Conservation (phyloP, 176 grass and related monocot genomes). For the Oryza glumipatula region DNA sequence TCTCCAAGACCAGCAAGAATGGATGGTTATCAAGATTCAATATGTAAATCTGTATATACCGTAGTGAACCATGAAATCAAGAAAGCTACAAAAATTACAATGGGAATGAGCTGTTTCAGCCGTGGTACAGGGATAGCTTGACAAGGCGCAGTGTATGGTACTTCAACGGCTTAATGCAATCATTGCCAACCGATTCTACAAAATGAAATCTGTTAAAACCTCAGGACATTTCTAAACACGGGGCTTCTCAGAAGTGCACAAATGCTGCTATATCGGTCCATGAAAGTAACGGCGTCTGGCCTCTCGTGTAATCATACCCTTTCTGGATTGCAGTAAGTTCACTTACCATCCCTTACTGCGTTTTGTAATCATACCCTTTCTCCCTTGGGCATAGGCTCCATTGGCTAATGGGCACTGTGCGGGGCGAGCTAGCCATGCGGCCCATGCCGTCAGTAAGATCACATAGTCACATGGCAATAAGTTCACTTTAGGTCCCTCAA, state of each 20-base stretch:
- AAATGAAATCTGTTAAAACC: not conserved
- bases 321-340: too few relatives aligned
- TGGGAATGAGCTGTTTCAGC: not conserved
- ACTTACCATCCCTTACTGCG: too few relatives aligned
- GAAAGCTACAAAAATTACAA: not conserved
- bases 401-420: too few relatives aligned
- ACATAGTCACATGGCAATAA: too few relatives aligned
- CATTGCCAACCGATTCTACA: constrained; percentile 15
- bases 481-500: too few relatives aligned
- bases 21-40: not conserved
- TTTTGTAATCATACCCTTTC: too few relatives aligned
- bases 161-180: not conserved
- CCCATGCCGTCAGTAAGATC: too few relatives aligned
- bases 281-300: too few relatives aligned
- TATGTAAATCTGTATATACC: not conserved
- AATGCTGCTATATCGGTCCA: not conserved
- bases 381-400: too few relatives aligned
- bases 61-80: not conserved
- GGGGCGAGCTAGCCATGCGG: too few relatives aligned
- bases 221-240: not conserved
- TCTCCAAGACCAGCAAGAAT: too few relatives aligned
- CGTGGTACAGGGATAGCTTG: not conserved
- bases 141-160: not conserved
- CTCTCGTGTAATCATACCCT: too few relatives aligned
- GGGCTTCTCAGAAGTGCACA: constrained; percentile 20